These are phyloP conservation scores for Tubosaeta sp. DNA, from an alignment of 768 basidiomycete genomes.

Conservation along the genomic window DNA sequence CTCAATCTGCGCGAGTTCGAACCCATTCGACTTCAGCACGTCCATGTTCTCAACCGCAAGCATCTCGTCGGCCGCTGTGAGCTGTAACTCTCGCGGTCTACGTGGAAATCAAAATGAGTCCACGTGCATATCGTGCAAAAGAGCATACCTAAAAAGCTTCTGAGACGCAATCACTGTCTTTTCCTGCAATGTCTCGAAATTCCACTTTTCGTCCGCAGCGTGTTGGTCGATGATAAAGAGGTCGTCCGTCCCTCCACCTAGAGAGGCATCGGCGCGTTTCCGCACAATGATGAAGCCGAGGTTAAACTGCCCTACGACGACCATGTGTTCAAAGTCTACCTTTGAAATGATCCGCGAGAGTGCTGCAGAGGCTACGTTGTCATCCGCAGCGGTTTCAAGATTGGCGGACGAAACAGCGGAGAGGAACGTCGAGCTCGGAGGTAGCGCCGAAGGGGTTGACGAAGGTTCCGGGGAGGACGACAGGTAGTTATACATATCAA, in stretches of 20 bases:
- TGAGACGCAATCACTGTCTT: constrained; percentile 91
- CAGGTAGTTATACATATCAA: constrained; percentile 22
- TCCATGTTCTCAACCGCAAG: constrained; percentile 83
- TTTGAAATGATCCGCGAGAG: constrained; percentile 86
- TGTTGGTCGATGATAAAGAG: constrained; percentile 97
- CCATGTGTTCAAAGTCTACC: constrained; percentile 76
- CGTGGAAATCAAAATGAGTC: neutral
- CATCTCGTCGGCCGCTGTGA: constrained; percentile 74
- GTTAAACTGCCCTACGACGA: constrained; percentile 86
- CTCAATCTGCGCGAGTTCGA: constrained; percentile 76
- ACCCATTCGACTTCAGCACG: constrained; percentile 83
- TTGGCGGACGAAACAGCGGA: constrained; percentile 26
- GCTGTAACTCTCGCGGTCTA: constrained; percentile 73
- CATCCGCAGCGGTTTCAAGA: constrained; percentile 42
- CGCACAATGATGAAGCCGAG: constrained; percentile 89
- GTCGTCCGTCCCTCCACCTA: constrained; percentile 56
- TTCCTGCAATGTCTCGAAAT: constrained; percentile 90
- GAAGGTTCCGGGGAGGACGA: neutral
- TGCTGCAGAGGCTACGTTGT: constrained; percentile 54
- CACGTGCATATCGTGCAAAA: neutral
- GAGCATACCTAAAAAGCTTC: constrained; percentile 66
- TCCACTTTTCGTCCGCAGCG: constrained; percentile 97
- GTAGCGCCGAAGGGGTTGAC: neutral
- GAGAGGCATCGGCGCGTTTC: constrained; percentile 34
- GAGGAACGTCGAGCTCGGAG: constrained; percentile 13